A percentile compares a stretch with the other conserved stretches of the same genome.
Evolutionary conservation across 2,329 filamentous ascomycete species (phyloP).

Genomic region (Fragosphaeria purpurea): DNA sequence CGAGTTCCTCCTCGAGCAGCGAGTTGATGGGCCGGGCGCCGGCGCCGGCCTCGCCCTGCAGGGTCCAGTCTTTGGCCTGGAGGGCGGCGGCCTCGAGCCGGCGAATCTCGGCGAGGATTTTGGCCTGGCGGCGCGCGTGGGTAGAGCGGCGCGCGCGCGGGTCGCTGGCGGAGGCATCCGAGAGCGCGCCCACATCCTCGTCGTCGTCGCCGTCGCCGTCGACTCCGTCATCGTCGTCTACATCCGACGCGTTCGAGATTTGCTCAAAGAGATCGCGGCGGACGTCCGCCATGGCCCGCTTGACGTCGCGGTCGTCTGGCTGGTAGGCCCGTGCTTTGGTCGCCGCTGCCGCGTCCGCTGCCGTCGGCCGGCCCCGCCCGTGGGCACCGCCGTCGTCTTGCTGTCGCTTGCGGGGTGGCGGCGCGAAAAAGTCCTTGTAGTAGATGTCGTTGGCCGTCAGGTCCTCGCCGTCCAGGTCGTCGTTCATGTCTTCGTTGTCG

Average conservation of each 20-base stretch:
- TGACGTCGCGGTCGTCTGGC: conserved; percentile 56
- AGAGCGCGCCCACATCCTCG: background rate
- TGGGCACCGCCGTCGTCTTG: conserved; percentile 38
- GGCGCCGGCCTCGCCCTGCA: conserved; percentile 79
- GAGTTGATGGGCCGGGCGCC: conserved; percentile 80
- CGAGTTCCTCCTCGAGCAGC: conserved; percentile 84
- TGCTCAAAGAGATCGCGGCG: conserved; percentile 87
- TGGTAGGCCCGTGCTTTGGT: conserved; percentile 21
- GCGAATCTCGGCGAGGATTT: conserved; percentile 81
- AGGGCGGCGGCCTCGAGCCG: conserved; percentile 82
- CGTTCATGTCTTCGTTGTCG: conserved; percentile 51
- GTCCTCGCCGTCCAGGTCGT: conserved; percentile 45
- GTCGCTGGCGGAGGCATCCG: conserved; percentile 39
- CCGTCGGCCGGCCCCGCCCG: conserved; percentile 29
- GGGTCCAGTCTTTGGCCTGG: conserved; percentile 81
- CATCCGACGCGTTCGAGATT: conserved; percentile 44
- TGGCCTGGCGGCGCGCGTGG: conserved; percentile 79
- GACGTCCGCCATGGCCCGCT: conserved; percentile 72
- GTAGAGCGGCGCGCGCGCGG: conserved; percentile 67
- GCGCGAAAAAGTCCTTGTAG: conserved; percentile 90
- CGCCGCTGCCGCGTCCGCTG: conserved; percentile 49
- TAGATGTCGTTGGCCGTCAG: conserved; percentile 78
- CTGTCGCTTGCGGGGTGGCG: conserved; percentile 63
- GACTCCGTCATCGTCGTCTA: conserved; percentile 6
- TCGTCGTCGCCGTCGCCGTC: conserved; percentile 57